Evolutionary conservation across 116 monocot genomes (phyloP).

Genomic region (Posidonia oceanica): DNA sequence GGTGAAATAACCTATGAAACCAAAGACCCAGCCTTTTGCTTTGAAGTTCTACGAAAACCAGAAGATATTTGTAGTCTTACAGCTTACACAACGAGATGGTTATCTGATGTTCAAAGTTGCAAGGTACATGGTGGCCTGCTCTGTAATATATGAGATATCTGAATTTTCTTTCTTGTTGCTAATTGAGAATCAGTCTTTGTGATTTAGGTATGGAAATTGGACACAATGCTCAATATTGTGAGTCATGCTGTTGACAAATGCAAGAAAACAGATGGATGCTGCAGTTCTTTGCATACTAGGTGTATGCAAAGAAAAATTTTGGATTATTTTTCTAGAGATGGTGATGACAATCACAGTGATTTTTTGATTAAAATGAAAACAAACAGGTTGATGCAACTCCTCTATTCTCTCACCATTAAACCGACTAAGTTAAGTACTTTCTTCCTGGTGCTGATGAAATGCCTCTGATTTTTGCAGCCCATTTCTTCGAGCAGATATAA

Average conservation of each 20-base stretch:
- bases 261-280: slow-evolving; percentile 47
- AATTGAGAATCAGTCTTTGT: not conserved
- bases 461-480: slow-evolving; percentile 32
- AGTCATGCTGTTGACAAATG: slow-evolving; percentile 69
- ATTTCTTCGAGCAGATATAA: slow-evolving; percentile 85
- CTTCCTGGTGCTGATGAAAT: not conserved
- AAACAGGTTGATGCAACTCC: slow-evolving; percentile 34
- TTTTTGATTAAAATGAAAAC: slow-evolving; percentile 13
- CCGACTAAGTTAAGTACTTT: not conserved
- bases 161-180: not conserved
- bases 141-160: not conserved
- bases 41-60: slow-evolving; percentile 43
- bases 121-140: slow-evolving; percentile 33
- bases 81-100: slow-evolving; percentile 36
- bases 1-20: slow-evolving; percentile 83
- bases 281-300: slow-evolving; percentile 49
- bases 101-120: slow-evolving; percentile 57
- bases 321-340: slow-evolving; percentile 46
- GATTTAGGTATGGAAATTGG: slow-evolving; percentile 67
- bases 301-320: slow-evolving; percentile 67
- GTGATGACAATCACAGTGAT: slow-evolving; percentile 6
- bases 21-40: slow-evolving; percentile 84
- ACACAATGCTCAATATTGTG: slow-evolving; percentile 64
- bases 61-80: slow-evolving; percentile 61
- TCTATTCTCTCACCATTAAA: not conserved